A percentile compares a stretch with the other conserved stretches of the same genome.
Conservation (phyloP, 2,329 filamentous ascomycete genomes). For the Fusarium albosuccineum region DNA sequence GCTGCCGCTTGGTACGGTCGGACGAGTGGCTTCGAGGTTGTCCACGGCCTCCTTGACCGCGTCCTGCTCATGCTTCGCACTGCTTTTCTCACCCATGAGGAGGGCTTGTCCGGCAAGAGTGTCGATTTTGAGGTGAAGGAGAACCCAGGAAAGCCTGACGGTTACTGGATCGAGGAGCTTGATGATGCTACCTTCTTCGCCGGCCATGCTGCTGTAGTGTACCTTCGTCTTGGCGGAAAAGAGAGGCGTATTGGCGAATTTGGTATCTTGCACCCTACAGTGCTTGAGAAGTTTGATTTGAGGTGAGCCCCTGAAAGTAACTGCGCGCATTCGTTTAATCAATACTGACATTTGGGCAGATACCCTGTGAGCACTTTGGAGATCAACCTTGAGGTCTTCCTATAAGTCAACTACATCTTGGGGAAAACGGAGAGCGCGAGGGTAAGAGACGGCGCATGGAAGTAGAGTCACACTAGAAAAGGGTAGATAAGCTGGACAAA, state of each 20-base stretch:
- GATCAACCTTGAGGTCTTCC: slow-evolving; percentile 93
- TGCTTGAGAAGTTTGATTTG: slow-evolving; percentile 93
- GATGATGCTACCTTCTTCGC: slow-evolving; percentile 92
- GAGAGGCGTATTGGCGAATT: slow-evolving; percentile 86
- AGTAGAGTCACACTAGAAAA: slow-evolving; percentile 5
- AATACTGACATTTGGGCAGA: slow-evolving; percentile 56
- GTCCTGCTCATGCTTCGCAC: slow-evolving; percentile 92
- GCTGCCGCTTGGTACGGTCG: slow-evolving; percentile 97
- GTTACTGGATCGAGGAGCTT: slow-evolving; percentile 96
- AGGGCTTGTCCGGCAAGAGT: slow-evolving; percentile 69
- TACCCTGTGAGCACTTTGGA: slow-evolving; percentile 95
- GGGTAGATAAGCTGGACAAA: slow-evolving; percentile 11
- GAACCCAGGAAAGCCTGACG: slow-evolving; percentile 71
- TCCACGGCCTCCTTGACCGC: slow-evolving; percentile 93
- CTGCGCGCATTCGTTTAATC: neutral
- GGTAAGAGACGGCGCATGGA: slow-evolving; percentile 18
- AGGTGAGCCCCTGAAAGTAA: slow-evolving; percentile 65
- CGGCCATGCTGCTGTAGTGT: slow-evolving; percentile 89
- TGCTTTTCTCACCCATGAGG: slow-evolving; percentile 82
- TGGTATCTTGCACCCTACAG: slow-evolving; percentile 92
- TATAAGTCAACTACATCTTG: slow-evolving; percentile 63
- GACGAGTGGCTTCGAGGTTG: slow-evolving; percentile 92
- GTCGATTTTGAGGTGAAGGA: slow-evolving; percentile 66
- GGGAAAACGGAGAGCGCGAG: slow-evolving; percentile 28
- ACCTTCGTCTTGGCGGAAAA: slow-evolving; percentile 80